Conservation (phyloP, 176 grass and related monocot species). For the Areca catechu region DNA sequence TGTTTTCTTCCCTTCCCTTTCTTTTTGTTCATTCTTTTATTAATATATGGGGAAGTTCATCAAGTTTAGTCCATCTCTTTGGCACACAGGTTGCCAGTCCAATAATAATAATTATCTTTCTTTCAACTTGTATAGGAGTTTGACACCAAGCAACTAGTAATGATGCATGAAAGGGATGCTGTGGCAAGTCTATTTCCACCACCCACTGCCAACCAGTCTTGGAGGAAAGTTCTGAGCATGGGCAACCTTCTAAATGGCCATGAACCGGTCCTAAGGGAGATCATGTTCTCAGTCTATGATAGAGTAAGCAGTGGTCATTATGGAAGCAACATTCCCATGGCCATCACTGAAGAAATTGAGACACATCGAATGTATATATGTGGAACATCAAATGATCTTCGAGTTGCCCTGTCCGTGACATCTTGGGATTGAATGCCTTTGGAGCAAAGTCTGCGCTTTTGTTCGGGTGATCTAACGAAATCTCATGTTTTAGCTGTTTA, state of each 20-base stretch:
- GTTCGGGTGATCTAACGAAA: too few relatives aligned
- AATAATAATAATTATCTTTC: conserved; percentile 1
- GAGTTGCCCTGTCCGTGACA: conserved; percentile 79
- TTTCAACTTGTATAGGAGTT: conserved; percentile 51
- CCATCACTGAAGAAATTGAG: conserved; percentile 51
- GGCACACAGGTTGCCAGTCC: too few relatives aligned
- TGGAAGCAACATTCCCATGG: conserved; percentile 39
- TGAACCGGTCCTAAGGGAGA: conserved; percentile 74
- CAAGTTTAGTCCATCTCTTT: too few relatives aligned
- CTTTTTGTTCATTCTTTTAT: too few relatives aligned
- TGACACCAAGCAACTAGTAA: conserved; percentile 53
- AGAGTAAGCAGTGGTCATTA: conserved; percentile 60
- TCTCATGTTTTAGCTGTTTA: too few relatives aligned
- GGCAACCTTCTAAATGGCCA: conserved; percentile 98
- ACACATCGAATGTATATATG: conserved; percentile 90
- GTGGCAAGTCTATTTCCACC: conserved; percentile 73
- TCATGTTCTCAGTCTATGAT: conserved; percentile 71
- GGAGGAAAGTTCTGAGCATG: conserved; percentile 99
- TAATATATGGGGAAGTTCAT: too few relatives aligned
- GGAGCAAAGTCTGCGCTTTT: too few relatives aligned
- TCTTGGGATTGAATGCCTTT: conserved; percentile 61
- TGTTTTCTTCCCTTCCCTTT: too few relatives aligned
- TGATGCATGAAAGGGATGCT: conserved; percentile 54
- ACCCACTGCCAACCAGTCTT: conserved; percentile 79
- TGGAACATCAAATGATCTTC: conserved; percentile 89